Percentiles rank a stretch among this genome's conserved stretches.
These are phyloP conservation scores for Yamadazyma oceani DNA, from an alignment of 1,139 yeast genomes.

Conservation along the genomic window DNA sequence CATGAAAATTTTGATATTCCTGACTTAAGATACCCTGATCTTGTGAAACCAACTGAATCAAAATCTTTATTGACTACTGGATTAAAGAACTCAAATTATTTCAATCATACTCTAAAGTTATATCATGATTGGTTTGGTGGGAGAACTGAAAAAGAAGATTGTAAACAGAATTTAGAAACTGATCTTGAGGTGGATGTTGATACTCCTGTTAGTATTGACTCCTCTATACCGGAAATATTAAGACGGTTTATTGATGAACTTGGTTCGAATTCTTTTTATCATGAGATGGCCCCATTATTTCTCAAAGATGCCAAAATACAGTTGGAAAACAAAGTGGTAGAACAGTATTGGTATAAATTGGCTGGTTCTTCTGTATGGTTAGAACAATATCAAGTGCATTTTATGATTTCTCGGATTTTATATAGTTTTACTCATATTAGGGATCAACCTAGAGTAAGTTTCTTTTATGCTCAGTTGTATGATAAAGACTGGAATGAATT, in stretches of 20 bases:
- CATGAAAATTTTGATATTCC: constrained; percentile 13
- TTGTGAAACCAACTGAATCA: constrained; percentile 10
- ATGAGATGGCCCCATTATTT: constrained; percentile 28
- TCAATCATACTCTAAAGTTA: constrained; percentile 18
- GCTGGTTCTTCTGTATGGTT: constrained; percentile 44
- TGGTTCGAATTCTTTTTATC: constrained; percentile 21
- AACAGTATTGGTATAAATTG: constrained; percentile 35
- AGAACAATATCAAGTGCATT: constrained; percentile 40
- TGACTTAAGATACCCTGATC: constrained; percentile 14
- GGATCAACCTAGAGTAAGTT: constrained; percentile 33
- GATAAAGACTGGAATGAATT: constrained; percentile 42
- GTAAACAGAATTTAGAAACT: background rate
- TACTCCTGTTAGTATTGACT: constrained; percentile 21
- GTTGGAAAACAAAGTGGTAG: constrained; percentile 26
- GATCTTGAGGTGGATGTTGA: constrained; percentile 18
- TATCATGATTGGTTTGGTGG: constrained; percentile 20
- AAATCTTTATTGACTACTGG: constrained; percentile 8
- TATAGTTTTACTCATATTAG: constrained; percentile 31
- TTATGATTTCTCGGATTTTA: constrained; percentile 34
- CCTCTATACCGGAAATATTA: constrained; percentile 21
- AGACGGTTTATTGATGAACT: constrained; percentile 17
- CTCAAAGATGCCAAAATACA: constrained; percentile 25
- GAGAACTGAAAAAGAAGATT: background rate
- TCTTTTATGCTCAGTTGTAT: constrained; percentile 37
- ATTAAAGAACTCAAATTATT: constrained; percentile 13